These are phyloP conservation scores for Colletotrichum australisinense DNA, from an alignment of 2,329 filamentous ascomycete species.

Conservation along the genomic window DNA sequence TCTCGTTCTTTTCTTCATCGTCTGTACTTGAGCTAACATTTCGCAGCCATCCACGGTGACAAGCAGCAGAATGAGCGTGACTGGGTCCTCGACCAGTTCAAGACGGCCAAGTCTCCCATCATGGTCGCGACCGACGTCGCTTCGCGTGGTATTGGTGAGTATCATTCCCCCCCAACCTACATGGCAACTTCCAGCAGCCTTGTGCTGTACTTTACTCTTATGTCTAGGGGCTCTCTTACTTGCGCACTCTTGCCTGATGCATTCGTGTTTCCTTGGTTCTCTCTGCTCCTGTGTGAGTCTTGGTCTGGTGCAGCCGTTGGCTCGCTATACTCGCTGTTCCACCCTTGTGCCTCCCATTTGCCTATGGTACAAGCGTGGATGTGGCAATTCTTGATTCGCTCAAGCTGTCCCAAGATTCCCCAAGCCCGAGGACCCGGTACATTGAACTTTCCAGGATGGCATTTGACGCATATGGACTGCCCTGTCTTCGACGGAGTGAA, in stretches of 20 bases:
- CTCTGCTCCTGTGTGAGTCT: conserved; percentile 77
- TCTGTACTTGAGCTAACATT: conserved; percentile 47
- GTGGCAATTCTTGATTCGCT: conserved; percentile 82
- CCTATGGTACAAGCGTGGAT: conserved; percentile 80
- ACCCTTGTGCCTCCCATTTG: conserved; percentile 74
- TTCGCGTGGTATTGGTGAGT: conserved; percentile 99
- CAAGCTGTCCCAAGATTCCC: conserved; percentile 75
- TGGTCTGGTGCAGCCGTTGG: conserved; percentile 78
- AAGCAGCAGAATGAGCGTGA: conserved; percentile 99
- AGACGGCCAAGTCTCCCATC: conserved; percentile 98
- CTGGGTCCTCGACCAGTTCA: conserved; percentile 99
- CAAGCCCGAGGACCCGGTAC: conserved; percentile 67
- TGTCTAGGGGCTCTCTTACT: conserved; percentile 88
- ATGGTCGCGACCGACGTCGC: conserved; percentile 99
- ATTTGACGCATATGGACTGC: conserved; percentile 71
- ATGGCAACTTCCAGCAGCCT: conserved; percentile 69
- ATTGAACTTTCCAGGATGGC: conserved; percentile 64
- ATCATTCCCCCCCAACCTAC: conserved; percentile 60
- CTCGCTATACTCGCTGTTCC: conserved; percentile 81
- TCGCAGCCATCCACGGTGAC: conserved; percentile 92
- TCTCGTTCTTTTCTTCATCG: conserved; percentile 5
- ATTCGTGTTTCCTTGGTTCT: conserved; percentile 86
- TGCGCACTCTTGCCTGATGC: conserved; percentile 94
- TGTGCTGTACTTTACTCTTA: conserved; percentile 89
- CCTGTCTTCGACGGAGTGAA: conserved; percentile 67